These are phyloP conservation scores for Podospora fimiseda DNA, from an alignment of 495 filamentous ascomycete species.

Conservation along the genomic window DNA sequence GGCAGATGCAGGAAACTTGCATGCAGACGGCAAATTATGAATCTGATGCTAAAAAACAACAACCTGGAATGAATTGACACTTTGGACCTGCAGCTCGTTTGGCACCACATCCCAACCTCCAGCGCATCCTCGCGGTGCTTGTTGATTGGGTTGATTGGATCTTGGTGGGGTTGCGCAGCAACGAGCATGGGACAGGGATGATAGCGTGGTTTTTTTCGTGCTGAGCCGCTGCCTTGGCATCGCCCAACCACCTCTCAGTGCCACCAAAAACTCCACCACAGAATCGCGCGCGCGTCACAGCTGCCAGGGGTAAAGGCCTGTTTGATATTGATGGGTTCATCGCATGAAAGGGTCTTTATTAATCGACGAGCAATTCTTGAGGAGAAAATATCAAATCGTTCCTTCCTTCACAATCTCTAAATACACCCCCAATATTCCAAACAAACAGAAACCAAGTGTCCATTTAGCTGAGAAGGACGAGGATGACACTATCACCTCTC, in stretches of 20 bases:
- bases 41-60: no score
- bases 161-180: neutral
- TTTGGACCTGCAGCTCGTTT: neutral
- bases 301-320: no score
- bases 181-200: neutral
- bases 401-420: no score
- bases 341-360: no score
- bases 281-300: no score
- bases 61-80: neutral
- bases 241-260: neutral
- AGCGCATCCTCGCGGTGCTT: neutral
- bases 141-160: neutral
- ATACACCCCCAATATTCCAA: no score
- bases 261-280: no score
- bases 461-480: conserved; percentile 87
- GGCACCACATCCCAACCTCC: neutral
- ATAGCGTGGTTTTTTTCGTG: neutral
- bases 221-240: neutral
- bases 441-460: no score
- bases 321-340: no score
- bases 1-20: no score
- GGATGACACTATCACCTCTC: conserved; percentile 86
- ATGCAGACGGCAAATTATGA: no score
- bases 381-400: neutral
- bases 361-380: neutral